Conservation (phyloP, 495 filamentous ascomycete genomes). For the Penicillium parvum region DNA sequence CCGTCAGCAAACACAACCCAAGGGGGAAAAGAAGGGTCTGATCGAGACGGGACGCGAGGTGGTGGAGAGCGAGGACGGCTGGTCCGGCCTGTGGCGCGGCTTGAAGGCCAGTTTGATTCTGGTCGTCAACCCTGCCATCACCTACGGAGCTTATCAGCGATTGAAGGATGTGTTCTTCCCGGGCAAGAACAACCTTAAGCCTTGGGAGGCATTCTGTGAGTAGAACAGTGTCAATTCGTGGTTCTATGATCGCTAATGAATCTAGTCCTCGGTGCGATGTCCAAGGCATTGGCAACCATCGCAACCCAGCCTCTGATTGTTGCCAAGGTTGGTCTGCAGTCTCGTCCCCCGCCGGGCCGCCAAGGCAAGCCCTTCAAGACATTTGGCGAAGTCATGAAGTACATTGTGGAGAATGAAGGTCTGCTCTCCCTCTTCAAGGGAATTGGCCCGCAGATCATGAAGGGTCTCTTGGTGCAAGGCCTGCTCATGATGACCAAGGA, state of each 20-base stretch:
- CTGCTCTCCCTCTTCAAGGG: constrained; percentile 84
- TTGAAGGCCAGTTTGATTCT: constrained; percentile 95
- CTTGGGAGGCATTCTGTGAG: constrained; percentile 90
- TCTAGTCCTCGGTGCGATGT: constrained; percentile 83
- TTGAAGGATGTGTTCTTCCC: constrained; percentile 76
- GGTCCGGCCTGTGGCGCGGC: constrained; percentile 86
- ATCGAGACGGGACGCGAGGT: constrained; percentile 88
- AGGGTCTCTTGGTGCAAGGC: constrained; percentile 91
- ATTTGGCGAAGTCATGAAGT: constrained; percentile 91
- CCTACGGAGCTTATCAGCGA: constrained; percentile 94
- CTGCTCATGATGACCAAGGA: constrained; percentile 99
- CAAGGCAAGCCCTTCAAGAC: constrained; percentile 91
- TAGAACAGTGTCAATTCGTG: constrained; percentile 8
- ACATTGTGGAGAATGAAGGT: constrained; percentile 87
- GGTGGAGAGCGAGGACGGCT: constrained; percentile 83
- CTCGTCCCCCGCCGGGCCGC: constrained; percentile 76
- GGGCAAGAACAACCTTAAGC: constrained; percentile 68
- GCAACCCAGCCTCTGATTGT: constrained; percentile 95
- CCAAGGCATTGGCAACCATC: constrained; percentile 89
- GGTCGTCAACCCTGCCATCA: constrained; percentile 96
- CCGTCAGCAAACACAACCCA: constrained; percentile 87
- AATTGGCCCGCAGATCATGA: constrained; percentile 88
- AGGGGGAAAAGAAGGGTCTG: constrained; percentile 78
- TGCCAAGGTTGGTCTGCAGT: constrained; percentile 95
- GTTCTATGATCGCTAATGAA: constrained; percentile 13